Evolutionary conservation across 306 rosid species (phyloP).

Genomic region (Cucumis melo): DNA sequence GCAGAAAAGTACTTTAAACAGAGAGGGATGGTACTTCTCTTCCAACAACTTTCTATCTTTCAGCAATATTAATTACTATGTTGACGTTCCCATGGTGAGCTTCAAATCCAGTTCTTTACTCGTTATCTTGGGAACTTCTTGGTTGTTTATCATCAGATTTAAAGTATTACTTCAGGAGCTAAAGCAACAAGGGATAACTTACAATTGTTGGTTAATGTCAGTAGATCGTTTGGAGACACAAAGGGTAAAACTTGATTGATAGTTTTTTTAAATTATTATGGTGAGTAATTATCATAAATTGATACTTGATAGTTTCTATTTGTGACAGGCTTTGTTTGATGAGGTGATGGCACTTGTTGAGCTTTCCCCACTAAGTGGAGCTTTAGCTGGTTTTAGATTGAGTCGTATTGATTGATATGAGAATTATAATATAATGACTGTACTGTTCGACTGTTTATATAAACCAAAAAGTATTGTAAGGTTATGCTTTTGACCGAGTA

Average conservation of each 20-base stretch:
- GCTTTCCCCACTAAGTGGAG: constrained; percentile 70
- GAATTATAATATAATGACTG: no score
- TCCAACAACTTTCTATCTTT: constrained; percentile 85
- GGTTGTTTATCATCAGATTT: constrained; percentile 19
- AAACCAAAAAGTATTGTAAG: no score
- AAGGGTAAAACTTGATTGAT: constrained; percentile 28
- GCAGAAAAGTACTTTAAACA: constrained; percentile 75
- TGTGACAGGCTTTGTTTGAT: constrained; percentile 69
- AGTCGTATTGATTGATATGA: no score
- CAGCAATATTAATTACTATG: constrained; percentile 84
- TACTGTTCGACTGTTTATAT: no score
- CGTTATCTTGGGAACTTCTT: constrained; percentile 10
- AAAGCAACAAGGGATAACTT: constrained; percentile 79
- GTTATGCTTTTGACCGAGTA: no score
- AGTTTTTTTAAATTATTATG: background rate
- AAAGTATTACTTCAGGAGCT: constrained; percentile 54
- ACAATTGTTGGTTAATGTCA: constrained; percentile 66
- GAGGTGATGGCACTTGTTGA: constrained; percentile 98
- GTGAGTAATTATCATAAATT: background rate
- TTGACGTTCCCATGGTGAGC: constrained; percentile 82
- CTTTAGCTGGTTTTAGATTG: constrained; percentile 76
- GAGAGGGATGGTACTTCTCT: constrained; percentile 97
- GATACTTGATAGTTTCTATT: constrained; percentile 11
- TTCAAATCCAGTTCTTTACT: constrained; percentile 1
- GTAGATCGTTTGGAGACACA: constrained; percentile 75